phyloP scores from a whole-genome alignment of 805 yeast genomes.

The Yueomyces sinensis region DNA sequence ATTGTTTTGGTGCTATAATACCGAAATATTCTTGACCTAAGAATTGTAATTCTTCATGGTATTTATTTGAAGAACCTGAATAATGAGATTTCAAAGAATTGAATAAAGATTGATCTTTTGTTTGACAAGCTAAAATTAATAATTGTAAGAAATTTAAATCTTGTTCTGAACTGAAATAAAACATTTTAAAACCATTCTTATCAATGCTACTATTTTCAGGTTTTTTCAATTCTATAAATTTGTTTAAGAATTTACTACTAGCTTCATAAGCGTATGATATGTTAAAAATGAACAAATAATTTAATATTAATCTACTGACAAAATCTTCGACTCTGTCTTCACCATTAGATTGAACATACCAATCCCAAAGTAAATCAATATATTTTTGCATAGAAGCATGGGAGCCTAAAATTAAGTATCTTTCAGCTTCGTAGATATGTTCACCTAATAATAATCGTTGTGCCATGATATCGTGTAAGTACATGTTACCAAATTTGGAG shows the following conservation, averaged over 20 bases:
- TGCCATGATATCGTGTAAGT: constrained; percentile 64
- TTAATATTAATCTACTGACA: constrained; percentile 51
- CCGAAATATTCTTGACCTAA: constrained; percentile 54
- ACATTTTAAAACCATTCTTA: constrained; percentile 23
- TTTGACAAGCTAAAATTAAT: constrained; percentile 45
- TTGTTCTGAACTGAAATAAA: constrained; percentile 29
- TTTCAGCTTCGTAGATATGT: constrained; percentile 53
- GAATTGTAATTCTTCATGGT: constrained; percentile 32
- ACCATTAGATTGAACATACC: constrained; percentile 27
- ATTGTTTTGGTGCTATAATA: constrained; percentile 37
- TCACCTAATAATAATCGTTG: constrained; percentile 43
- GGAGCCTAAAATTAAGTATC: constrained; percentile 57
- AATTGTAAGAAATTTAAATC: constrained; percentile 60
- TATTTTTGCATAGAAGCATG: constrained; percentile 38
- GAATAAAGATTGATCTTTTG: constrained; percentile 39
- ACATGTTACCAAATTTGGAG: constrained; percentile 57
- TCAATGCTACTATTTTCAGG: constrained; percentile 21
- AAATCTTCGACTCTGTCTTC: constrained; percentile 21
- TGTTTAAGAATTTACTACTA: constrained; percentile 24
- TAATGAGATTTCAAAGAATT: constrained; percentile 40
- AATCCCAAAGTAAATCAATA: constrained; percentile 30
- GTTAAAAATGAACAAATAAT: constrained; percentile 59
- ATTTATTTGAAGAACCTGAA: constrained; percentile 16
- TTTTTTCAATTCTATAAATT: constrained; percentile 16
- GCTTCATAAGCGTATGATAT: constrained; percentile 42